Conservation (phyloP, 106 monocot genomes). For the Chionographis japonica region DNA sequence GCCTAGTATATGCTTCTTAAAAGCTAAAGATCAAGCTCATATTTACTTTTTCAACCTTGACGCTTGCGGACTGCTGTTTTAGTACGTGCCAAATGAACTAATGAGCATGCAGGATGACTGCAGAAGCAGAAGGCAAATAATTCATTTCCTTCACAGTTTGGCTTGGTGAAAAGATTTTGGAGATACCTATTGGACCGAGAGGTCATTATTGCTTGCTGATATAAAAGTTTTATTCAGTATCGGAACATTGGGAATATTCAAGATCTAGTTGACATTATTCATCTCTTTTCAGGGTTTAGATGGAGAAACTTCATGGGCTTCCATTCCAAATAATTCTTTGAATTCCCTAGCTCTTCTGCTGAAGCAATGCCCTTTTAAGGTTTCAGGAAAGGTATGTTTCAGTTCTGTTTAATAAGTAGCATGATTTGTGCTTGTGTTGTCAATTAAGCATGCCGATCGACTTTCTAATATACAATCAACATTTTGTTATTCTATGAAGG, state of each 20-base stretch:
- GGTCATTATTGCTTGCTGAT: constrained; percentile 27
- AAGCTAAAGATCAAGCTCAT: too few species aligned
- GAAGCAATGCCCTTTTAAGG: constrained; percentile 77
- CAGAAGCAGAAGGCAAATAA: constrained; percentile 78
- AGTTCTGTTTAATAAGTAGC: background rate
- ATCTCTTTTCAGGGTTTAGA: constrained; percentile 53
- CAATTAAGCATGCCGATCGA: background rate
- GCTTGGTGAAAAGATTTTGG: constrained; percentile 90
- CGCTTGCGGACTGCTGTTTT: background rate
- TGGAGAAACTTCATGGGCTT: constrained; percentile 78
- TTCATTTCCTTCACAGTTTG: constrained; percentile 62
- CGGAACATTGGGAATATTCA: background rate
- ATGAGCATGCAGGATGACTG: constrained; percentile 12
- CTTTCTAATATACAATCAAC: background rate
- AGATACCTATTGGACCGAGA: constrained; percentile 64
- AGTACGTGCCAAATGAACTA: background rate
- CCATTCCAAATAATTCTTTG: constrained; percentile 57
- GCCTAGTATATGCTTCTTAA: too few species aligned
- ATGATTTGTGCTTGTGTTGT: background rate
- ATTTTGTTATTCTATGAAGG: constrained; percentile 34
- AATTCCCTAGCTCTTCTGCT: constrained; percentile 56
- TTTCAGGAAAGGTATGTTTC: constrained; percentile 64
- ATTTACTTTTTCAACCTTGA: background rate
- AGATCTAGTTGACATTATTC: constrained; percentile 4
- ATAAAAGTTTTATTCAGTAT: constrained; percentile 1